Percentiles rank a stretch among this genome's conserved stretches.
Evolutionary conservation across 2,329 filamentous ascomycete species (phyloP).

Genomic region (Scortechinia acanthostroma): DNA sequence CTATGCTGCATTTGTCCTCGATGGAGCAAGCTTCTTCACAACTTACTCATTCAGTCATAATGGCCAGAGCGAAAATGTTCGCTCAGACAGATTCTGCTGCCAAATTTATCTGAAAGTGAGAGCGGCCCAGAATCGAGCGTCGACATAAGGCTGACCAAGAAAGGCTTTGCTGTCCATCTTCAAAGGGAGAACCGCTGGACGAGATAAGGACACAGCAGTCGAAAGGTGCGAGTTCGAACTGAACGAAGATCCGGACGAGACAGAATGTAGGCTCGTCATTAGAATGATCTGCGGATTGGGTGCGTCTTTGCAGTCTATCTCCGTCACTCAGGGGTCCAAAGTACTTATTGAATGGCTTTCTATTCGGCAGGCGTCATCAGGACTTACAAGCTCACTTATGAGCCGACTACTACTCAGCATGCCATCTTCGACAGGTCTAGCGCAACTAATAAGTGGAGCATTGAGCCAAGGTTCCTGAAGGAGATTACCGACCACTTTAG

Average conservation of each 20-base stretch:
- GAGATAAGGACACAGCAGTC: constrained; percentile 48
- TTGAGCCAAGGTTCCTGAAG: constrained; percentile 44
- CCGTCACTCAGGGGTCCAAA: too few relatives aligned
- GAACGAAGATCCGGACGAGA: constrained; percentile 42
- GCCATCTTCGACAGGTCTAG: constrained; percentile 51
- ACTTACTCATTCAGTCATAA: constrained; percentile 40
- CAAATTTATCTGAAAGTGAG: constrained; percentile 47
- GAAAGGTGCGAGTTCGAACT: constrained; percentile 55
- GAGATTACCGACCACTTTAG: constrained; percentile 61
- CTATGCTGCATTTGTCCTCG: constrained; percentile 50
- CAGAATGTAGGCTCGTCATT: constrained; percentile 52
- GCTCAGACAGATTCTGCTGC: constrained; percentile 41
- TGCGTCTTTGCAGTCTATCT: constrained; percentile 13
- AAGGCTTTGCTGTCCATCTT: constrained; percentile 54
- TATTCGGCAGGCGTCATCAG: constrained; percentile 44
- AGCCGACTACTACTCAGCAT: constrained; percentile 52
- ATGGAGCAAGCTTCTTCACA: constrained; percentile 44
- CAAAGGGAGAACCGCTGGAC: constrained; percentile 44
- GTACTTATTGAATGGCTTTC: constrained; percentile 4
- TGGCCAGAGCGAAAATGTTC: constrained; percentile 13
- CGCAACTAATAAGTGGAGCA: constrained; percentile 48
- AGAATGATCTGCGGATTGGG: constrained; percentile 55
- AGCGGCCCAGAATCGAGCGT: too few relatives aligned
- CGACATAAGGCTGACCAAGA: constrained; percentile 5
- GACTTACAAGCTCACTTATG: constrained; percentile 58